Evolutionary conservation across 345 rosid genomes (phyloP).

Genomic region (Garcia nutans): DNA sequence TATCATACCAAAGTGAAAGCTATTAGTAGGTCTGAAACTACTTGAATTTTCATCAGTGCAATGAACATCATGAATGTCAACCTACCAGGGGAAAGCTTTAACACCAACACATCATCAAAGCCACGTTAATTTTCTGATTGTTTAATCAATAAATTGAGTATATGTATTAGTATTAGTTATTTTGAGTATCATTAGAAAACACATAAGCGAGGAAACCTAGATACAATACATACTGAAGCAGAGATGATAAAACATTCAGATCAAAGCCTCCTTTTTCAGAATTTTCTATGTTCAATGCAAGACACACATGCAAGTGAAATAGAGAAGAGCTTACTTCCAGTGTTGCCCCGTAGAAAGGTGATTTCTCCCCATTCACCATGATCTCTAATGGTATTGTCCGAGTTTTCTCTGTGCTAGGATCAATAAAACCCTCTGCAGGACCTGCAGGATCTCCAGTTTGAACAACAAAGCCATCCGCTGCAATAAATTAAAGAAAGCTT

Average conservation of each 20-base stretch:
- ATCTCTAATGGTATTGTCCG: slow-evolving; percentile 85
- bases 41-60: neutral
- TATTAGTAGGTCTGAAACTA: neutral
- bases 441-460: slow-evolving; percentile 99
- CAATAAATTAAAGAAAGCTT: slow-evolving; percentile 20
- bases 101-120: neutral
- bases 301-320: neutral
- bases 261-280: neutral
- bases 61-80: neutral
- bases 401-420: slow-evolving; percentile 89
- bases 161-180: neutral
- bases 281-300: neutral
- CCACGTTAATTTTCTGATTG: neutral
- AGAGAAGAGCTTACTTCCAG: slow-evolving; percentile 55
- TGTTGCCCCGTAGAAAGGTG: slow-evolving; percentile 78
- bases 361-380: slow-evolving; percentile 74
- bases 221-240: neutral
- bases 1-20: neutral
- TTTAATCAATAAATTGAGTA: neutral
- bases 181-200: neutral
- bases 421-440: slow-evolving; percentile 93
- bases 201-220: neutral
- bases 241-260: neutral
- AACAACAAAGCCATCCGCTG: slow-evolving; percentile 99
- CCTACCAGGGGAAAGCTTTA: neutral